phyloP scores from a whole-genome alignment of 179 eudicot species.

The Amaranthus tricolor region DNA sequence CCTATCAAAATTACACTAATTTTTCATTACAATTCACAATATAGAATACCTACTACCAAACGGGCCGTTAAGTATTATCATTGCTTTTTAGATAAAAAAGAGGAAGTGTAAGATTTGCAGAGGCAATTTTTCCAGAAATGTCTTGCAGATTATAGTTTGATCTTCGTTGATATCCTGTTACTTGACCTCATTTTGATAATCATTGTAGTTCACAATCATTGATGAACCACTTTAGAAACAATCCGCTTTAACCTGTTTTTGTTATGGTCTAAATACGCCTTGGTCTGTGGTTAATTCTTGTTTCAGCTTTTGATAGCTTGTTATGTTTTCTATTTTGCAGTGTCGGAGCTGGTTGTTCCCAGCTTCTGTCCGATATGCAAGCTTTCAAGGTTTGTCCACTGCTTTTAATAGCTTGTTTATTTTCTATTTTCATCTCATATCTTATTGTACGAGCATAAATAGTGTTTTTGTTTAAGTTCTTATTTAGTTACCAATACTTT shows the following conservation, averaged over 20 bases:
- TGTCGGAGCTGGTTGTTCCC: conserved; percentile 97
- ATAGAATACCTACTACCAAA: no score
- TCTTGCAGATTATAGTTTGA: background rate
- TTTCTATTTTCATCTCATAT: background rate
- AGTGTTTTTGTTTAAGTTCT: background rate
- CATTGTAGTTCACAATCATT: no score
- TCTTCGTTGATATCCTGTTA: background rate
- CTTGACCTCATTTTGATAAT: background rate
- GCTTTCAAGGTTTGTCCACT: conserved; percentile 74
- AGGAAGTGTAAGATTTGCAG: background rate
- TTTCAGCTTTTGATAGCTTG: conserved; percentile 26
- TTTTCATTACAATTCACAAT: no score
- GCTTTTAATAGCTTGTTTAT: conserved; percentile 4
- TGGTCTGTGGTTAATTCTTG: background rate
- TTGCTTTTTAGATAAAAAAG: background rate
- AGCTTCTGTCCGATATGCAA: conserved; percentile 97
- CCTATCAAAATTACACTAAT: no score
- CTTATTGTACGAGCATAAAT: background rate
- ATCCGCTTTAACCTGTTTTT: background rate
- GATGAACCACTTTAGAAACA: no score
- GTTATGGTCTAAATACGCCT: no score
- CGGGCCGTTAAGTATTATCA: no score
- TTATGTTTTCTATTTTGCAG: conserved; percentile 40
- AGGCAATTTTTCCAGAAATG: background rate
- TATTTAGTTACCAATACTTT: conserved; percentile 10